Conservation (phyloP, 768 basidiomycete genomes). For the Collybiopsis confluens region DNA sequence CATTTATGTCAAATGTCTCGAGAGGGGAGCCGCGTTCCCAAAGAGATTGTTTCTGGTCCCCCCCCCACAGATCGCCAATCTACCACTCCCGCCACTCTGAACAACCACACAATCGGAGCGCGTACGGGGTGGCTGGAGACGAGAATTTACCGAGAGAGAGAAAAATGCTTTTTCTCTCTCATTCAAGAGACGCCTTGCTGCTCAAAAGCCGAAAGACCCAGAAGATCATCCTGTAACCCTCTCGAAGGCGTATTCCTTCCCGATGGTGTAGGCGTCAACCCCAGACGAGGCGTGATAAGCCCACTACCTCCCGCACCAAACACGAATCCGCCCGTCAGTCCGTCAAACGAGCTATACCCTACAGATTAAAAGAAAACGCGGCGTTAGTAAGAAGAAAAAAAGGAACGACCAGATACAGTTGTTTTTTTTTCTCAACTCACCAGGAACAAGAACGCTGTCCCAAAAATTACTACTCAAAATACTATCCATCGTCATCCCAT, state of each 20-base stretch:
- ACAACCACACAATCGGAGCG: no score
- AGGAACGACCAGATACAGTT: background rate
- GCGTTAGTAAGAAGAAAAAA: background rate
- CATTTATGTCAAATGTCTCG: no score
- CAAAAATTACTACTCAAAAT: constrained; percentile 78
- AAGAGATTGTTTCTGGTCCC: no score
- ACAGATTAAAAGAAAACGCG: background rate
- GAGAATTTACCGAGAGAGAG: no score
- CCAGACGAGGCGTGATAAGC: constrained; percentile 70
- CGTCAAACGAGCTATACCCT: constrained; percentile 84
- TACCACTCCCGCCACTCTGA: no score
- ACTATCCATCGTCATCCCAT: constrained; percentile 74
- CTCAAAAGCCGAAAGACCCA: constrained; percentile 43
- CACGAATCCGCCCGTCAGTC: constrained; percentile 80
- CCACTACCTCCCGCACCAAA: constrained; percentile 83
- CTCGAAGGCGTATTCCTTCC: constrained; percentile 46
- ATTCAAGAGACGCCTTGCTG: constrained; percentile 7
- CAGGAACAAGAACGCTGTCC: constrained; percentile 86
- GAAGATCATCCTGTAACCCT: constrained; percentile 22
- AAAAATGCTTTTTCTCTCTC: background rate
- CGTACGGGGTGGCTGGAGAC: no score
- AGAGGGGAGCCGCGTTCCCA: no score
- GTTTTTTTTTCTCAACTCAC: constrained; percentile 47
- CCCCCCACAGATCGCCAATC: no score
- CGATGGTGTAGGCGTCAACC: constrained; percentile 55